phyloP scores from a whole-genome alignment of 495 filamentous ascomycete genomes.

The Penicillium pulvis region DNA sequence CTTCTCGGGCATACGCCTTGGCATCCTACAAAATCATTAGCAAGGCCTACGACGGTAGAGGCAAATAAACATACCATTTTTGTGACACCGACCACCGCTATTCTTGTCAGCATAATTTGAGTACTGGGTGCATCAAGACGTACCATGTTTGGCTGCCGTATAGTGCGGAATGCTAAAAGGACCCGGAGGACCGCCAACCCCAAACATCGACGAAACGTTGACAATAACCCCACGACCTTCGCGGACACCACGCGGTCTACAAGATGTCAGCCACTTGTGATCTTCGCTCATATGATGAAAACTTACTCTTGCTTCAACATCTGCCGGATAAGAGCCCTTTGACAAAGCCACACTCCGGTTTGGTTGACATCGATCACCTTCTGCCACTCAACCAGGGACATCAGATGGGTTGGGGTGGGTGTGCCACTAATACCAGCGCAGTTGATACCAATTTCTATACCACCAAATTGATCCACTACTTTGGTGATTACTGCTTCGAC shows the following conservation, averaged over 20 bases:
- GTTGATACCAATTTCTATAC: constrained; percentile 57
- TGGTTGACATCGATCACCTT: constrained; percentile 48
- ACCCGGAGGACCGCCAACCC: constrained; percentile 21
- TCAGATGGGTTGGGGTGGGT: constrained; percentile 30
- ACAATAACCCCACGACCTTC: constrained; percentile 33
- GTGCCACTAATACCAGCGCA: constrained; percentile 41
- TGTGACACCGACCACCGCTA: constrained; percentile 43
- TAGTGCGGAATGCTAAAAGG: constrained; percentile 35
- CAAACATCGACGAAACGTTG: constrained; percentile 35
- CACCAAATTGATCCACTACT: constrained; percentile 31
- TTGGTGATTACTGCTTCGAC: constrained; percentile 21
- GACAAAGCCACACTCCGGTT: constrained; percentile 50
- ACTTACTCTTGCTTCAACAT: constrained; percentile 51
- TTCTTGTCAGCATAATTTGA: background rate
- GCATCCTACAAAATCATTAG: constrained; percentile 37
- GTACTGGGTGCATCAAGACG: constrained; percentile 3
- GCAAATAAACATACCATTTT: constrained; percentile 26
- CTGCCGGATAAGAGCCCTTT: constrained; percentile 48
- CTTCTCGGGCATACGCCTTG: constrained; percentile 40
- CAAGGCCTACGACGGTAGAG: background rate
- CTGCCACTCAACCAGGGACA: constrained; percentile 39
- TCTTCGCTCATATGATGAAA: background rate
- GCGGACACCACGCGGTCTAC: constrained; percentile 19
- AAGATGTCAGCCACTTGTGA: background rate
- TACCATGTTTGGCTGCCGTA: constrained; percentile 46